A percentile compares a stretch with the other conserved stretches of the same genome.
Conservation (phyloP, 169 alveolate species). For the Hepatocystis sp. region DNA sequence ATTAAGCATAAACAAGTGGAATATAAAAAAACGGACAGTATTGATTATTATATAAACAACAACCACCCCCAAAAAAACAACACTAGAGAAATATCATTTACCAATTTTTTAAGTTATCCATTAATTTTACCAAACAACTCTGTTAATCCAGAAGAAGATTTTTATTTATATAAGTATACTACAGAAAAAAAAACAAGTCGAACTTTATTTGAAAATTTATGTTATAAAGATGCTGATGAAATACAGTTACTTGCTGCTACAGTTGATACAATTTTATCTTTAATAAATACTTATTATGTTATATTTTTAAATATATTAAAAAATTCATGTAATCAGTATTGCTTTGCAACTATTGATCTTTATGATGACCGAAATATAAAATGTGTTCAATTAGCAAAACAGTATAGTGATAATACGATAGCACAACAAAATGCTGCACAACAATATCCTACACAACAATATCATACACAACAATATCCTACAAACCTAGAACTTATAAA, state of each 20-base stretch:
- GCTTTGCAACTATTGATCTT: slow-evolving; percentile 64
- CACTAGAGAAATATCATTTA: slow-evolving; percentile 8
- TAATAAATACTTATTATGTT: slow-evolving; percentile 61
- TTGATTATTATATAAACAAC: too few species aligned
- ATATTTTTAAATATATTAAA: slow-evolving; percentile 67
- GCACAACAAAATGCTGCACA: too few species aligned
- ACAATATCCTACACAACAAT: too few species aligned
- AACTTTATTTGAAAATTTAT: slow-evolving; percentile 39
- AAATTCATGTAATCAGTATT: slow-evolving; percentile 44
- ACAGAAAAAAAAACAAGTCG: slow-evolving; percentile 36
- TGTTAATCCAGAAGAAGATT: slow-evolving; percentile 42
- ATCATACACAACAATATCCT: too few species aligned
- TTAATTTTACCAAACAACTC: slow-evolving; percentile 48
- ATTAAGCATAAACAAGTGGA: too few species aligned
- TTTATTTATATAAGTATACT: slow-evolving; percentile 44
- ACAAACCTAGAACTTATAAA: too few species aligned
- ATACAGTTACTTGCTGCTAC: slow-evolving; percentile 54
- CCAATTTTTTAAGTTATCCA: slow-evolving; percentile 54
- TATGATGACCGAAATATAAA: slow-evolving; percentile 26
- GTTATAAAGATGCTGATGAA: slow-evolving; percentile 62
- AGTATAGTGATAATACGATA: too few species aligned
- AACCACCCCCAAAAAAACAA: too few species aligned
- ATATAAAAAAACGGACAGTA: too few species aligned
- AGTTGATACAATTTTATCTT: slow-evolving; percentile 52
- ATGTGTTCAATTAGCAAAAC: not conserved